Percentiles rank a stretch among this genome's conserved stretches.
phyloP scores from a whole-genome alignment of 2,329 filamentous ascomycete genomes.

The Diaporthe ilicicola region DNA sequence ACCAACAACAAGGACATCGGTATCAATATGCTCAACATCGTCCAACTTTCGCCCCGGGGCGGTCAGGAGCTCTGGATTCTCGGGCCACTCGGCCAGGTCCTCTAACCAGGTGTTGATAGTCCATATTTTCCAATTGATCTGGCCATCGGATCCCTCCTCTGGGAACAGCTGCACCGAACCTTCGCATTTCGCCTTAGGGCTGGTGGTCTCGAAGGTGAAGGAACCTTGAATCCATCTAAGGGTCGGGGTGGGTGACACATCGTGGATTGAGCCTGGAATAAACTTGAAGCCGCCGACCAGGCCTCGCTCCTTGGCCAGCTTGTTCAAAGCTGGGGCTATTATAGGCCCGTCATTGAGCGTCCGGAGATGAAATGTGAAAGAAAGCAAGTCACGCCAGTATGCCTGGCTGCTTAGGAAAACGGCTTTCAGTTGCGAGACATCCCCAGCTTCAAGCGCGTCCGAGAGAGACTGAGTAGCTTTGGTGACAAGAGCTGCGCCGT shows the following conservation, averaged over 20 bases:
- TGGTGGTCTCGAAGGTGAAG: slow-evolving; percentile 43
- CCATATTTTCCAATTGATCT: slow-evolving; percentile 46
- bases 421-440: slow-evolving; percentile 36
- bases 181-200: slow-evolving; percentile 41
- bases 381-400: slow-evolving; percentile 48
- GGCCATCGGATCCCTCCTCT: background rate
- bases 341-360: slow-evolving; percentile 39
- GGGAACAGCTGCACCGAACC: slow-evolving; percentile 46
- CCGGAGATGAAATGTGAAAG: slow-evolving; percentile 48
- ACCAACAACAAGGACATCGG: slow-evolving; percentile 46
- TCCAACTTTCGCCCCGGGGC: slow-evolving; percentile 36
- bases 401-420: slow-evolving; percentile 45
- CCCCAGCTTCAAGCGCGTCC: slow-evolving; percentile 33
- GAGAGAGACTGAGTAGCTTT: slow-evolving; percentile 35
- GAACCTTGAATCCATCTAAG: slow-evolving; percentile 43
- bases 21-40: slow-evolving; percentile 36
- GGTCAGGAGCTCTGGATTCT: slow-evolving; percentile 40
- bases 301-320: slow-evolving; percentile 35
- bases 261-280: slow-evolving; percentile 27
- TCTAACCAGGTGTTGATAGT: slow-evolving; percentile 42
- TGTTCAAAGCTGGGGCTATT: slow-evolving; percentile 39
- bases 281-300: slow-evolving; percentile 33
- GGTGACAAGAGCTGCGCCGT: slow-evolving; percentile 28
- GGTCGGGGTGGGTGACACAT: slow-evolving; percentile 33
- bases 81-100: slow-evolving; percentile 37